Evolutionary conservation across 129 eudicot genomes (phyloP), one percentile per base, ranked within the genome.

Genomic region (Saussurea involucrata): DNA sequence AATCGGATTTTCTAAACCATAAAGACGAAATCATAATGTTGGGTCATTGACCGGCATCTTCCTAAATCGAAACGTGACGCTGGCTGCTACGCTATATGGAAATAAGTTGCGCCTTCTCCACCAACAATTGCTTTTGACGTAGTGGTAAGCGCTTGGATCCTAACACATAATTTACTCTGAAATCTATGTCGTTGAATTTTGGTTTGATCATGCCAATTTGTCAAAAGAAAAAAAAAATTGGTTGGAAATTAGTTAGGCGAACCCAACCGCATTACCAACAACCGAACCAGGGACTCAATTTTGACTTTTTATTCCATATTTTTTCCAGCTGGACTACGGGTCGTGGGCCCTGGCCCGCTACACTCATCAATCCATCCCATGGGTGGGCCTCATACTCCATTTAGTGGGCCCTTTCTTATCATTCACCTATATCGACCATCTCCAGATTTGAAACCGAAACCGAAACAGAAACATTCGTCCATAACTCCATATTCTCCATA

Each of bases 361-460:
- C 71, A 15, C 63, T 68, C 72, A 75, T 20, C 63, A 15, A 63
- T 75, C 24, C 2, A 37, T 63, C 69, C 25, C 58, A 33, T 4
- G 25, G 25, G 78, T 37, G 78, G 78, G 78, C 42, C 63, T 71
- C 68, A 24, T 33, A 3, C 61, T 24, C 22, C 24, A 74, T 36
- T 63, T 5, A 10, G 71, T 74, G 78, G 78, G 33, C 63, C 40
- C 22, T 28, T 13, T 15, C 78, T 63, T 64, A n/a, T 76, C 72
- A 17, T 12, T 75, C 80, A 36, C 29, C 69, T 22, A 37, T 40
- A 15, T 73, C 46, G 72, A 58, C 58, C 37, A 34, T 20, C 29
- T 46, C 63, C 79, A 64, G 22, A 76, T 76, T 66, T 63, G 27
- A 63, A 64, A 75, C 71, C 63, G 61, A 75, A 61, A 74, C 78